Evolutionary conservation across 1,284 basidiomycete genomes (phyloP), one percentile per base, ranked within the genome.

Genomic region (Trametes hirsuta): DNA sequence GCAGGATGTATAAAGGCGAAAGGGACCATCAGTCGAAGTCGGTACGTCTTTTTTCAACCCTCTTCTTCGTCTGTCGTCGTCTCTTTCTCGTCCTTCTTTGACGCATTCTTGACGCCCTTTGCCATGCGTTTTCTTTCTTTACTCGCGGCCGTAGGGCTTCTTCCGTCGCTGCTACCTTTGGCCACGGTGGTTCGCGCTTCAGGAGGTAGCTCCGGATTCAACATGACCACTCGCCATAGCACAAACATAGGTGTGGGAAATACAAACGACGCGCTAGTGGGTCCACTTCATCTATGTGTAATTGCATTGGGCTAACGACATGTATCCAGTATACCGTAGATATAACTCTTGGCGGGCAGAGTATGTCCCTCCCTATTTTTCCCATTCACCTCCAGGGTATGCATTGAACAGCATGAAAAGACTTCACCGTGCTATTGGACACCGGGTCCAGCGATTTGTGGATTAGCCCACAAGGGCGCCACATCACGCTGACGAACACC

Each of bases 401-500:
- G 4, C 11, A 21, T 24, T 35, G 2, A 51, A 3, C 21, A 8
- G 10, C 18, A 12, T 3, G 6, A 24, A 8, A 15, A 52, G 50
- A 35, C 18, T 52, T 52, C n/a, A 52, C 40, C 12, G 50, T 52
- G 4, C 50, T 44, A 1, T 18, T 52, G 4, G 50, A 52, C 25
- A 52, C 50, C n/a, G 50, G 50, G 6, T 52, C 50, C 3, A 21
- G n/a, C 3, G 50, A 52, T 30, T 34, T 52, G 12, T 42, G 30
- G 30, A 15, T 52, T 18, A 44, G 44, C 50, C n/a, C 40, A 10
- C 40, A 50, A 37, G 55, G 54, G 5, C 51, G 50, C 14, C 35
- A 64, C n/a, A 42, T 67, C 4, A 46, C 59, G 22, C 44, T 69
- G 18, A 63, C 64, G 15, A 70, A 70, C 55, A 52, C 58, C 12